Conservation (phyloP, 1,284 basidiomycete species). For the Malassezia cuniculi region DNA sequence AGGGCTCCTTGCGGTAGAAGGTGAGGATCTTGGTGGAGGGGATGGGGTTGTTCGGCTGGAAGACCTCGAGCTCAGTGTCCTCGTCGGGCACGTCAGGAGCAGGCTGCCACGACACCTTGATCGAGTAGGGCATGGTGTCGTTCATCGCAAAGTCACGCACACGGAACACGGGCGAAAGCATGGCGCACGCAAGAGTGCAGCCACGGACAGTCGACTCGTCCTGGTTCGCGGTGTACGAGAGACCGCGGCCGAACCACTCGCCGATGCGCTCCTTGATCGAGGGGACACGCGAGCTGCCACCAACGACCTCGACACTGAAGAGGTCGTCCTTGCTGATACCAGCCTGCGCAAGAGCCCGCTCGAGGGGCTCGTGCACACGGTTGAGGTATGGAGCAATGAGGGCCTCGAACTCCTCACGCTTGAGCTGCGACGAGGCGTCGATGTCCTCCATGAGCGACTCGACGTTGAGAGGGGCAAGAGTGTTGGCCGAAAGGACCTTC, state of each 20-base stretch:
- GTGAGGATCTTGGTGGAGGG: slow-evolving; percentile 45
- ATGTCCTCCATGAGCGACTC: slow-evolving; percentile 45
- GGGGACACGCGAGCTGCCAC: slow-evolving; percentile 42
- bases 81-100: slow-evolving; percentile 42
- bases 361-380: slow-evolving; percentile 30
- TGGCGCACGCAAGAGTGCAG: slow-evolving; percentile 43
- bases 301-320: slow-evolving; percentile 40
- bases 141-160: slow-evolving; percentile 43
- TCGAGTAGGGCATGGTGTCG: slow-evolving; percentile 42
- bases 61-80: slow-evolving; percentile 43
- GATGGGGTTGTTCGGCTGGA: slow-evolving; percentile 44
- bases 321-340: slow-evolving; percentile 41
- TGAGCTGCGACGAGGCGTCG: slow-evolving; percentile 41
- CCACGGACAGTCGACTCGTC: slow-evolving; percentile 43
- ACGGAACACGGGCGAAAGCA: slow-evolving; percentile 43
- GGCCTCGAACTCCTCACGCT: slow-evolving; percentile 42
- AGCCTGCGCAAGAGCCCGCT: slow-evolving; percentile 34
- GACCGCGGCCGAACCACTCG: slow-evolving; percentile 29
- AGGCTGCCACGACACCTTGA: slow-evolving; percentile 45
- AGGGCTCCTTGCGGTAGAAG: slow-evolving; percentile 45
- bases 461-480: slow-evolving; percentile 42
- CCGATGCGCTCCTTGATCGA: slow-evolving; percentile 39
- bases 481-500: slow-evolving; percentile 45
- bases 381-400: slow-evolving; percentile 39
- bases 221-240: slow-evolving; percentile 43